Evolutionary conservation across 257 asterid genomes (phyloP), one percentile per base, ranked within the genome.

Genomic region (Henckelia pumila): DNA sequence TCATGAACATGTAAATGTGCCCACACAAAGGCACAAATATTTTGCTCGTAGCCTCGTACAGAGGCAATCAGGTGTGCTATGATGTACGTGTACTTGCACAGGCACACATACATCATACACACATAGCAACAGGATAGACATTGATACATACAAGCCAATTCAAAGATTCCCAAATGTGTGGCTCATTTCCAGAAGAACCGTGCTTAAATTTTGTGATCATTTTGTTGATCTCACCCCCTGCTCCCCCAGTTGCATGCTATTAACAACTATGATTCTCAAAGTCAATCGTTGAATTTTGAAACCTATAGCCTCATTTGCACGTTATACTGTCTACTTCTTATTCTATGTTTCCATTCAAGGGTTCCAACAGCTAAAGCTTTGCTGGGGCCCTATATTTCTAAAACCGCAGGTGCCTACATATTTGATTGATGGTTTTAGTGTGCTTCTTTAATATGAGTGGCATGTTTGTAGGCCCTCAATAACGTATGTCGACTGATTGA

Each of bases 391-490:
- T 13, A 40, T 40, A 13, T 40, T 35, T 35, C 47, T 35, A 35
- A 35, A 35, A 40, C 50, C 0, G 14, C 3, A 9, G 2, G 44
- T 2, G 50, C n/a, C 13, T 40, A 10, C 50, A 40, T 35, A 35
- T 40, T 40, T 40, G 50, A 3, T 40, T 40, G 1, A 13, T 40
- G n/a, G 47, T 10, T 40, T 35, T 40, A 11, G 5, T 13, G 17
- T 40, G n/a, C 63, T 63, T 63, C 29, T 75, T 67, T 71, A 32
- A 76, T 62, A 55, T 59, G 35, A 49, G 37, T 66, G 64, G 37
- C 64, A 73, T 82, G 68, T 64, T 69, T 83, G 63, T 85, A 94
- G 99, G 88, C 89, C 78, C 89, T 94, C 71, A 94, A 84, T 77
- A 69, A 67, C 70, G 85, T 94, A 53, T 85, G 95, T 64, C 76